Conservation (phyloP, 1,284 basidiomycete species). For the Cutaneotrichosporon dermatis region DNA sequence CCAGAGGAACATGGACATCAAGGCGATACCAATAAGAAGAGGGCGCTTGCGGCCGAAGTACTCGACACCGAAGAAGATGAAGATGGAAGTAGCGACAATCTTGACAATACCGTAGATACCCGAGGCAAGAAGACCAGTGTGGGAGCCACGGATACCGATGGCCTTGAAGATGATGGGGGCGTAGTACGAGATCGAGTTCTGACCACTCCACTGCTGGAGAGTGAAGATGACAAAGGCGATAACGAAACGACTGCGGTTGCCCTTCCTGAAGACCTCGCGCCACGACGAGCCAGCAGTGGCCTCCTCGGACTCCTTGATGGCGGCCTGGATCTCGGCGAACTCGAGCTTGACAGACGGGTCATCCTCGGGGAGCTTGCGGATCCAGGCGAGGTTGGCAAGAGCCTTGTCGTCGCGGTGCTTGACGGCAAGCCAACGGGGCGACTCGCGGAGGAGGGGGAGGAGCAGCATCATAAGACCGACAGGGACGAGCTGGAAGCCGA, state of each 20-base stretch:
- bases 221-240: slow-evolving; percentile 58
- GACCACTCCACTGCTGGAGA: slow-evolving; percentile 64
- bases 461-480: slow-evolving; percentile 71
- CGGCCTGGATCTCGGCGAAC: slow-evolving; percentile 56
- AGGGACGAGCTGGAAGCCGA: slow-evolving; percentile 55
- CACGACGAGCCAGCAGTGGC: slow-evolving; percentile 41
- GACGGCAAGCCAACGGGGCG: slow-evolving; percentile 58
- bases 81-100: slow-evolving; percentile 64
- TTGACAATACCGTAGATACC: slow-evolving; percentile 80
- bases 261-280: slow-evolving; percentile 65
- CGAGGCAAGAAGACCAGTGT: slow-evolving; percentile 63
- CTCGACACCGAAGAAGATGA: slow-evolving; percentile 60
- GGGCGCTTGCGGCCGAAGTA: slow-evolving; percentile 48
- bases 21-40: slow-evolving; percentile 50
- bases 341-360: slow-evolving; percentile 55
- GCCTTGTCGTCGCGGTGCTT: slow-evolving; percentile 56
- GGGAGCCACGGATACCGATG: slow-evolving; percentile 56
- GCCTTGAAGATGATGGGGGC: slow-evolving; percentile 58
- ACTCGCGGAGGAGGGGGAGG: slow-evolving; percentile 59
- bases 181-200: slow-evolving; percentile 64
- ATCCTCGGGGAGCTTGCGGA: slow-evolving; percentile 56
- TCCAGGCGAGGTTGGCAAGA: slow-evolving; percentile 54
- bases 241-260: slow-evolving; percentile 65
- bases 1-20: slow-evolving; percentile 61
- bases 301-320: slow-evolving; percentile 53